Conservation (phyloP, 1,284 basidiomycete genomes). For the Trichosporon asahii region DNA sequence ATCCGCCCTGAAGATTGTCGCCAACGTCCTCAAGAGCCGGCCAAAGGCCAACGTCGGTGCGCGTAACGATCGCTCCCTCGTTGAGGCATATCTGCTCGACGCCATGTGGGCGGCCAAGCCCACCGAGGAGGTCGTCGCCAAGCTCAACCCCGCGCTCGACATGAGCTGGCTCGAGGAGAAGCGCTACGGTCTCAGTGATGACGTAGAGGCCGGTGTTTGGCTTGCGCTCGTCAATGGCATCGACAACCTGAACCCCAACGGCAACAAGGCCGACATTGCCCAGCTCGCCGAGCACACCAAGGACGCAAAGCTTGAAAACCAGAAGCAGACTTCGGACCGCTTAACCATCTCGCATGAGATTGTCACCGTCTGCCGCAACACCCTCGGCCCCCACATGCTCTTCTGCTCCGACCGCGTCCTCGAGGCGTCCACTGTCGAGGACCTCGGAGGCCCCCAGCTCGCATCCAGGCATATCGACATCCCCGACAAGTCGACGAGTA, state of each 20-base stretch:
- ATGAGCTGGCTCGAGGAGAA: slow-evolving; percentile 23
- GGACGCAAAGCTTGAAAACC: slow-evolving; percentile 14
- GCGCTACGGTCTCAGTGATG: slow-evolving; percentile 20
- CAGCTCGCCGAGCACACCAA: not conserved
- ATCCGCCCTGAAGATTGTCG: slow-evolving; percentile 22
- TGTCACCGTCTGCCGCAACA: slow-evolving; percentile 23
- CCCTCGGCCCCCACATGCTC: slow-evolving; percentile 19
- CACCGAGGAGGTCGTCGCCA: slow-evolving; percentile 6
- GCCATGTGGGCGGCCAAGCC: slow-evolving; percentile 19
- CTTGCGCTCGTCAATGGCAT: slow-evolving; percentile 24
- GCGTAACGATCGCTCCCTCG: slow-evolving; percentile 16
- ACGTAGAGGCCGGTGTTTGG: slow-evolving; percentile 24
- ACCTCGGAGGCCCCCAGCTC: slow-evolving; percentile 23
- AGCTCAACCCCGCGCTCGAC: slow-evolving; percentile 24
- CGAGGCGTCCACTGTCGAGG: slow-evolving; percentile 16
- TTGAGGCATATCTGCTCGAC: slow-evolving; percentile 18
- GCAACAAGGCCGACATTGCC: slow-evolving; percentile 11
- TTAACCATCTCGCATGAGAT: slow-evolving; percentile 23
- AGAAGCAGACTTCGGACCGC: slow-evolving; percentile 22
- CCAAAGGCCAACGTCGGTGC: slow-evolving; percentile 17
- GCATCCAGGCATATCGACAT: slow-evolving; percentile 6
- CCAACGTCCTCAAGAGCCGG: slow-evolving; percentile 15
- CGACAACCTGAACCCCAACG: slow-evolving; percentile 19
- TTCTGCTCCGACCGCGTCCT: slow-evolving; percentile 20
- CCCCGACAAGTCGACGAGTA: slow-evolving; percentile 4